These are phyloP conservation scores for Pythium sp. DNA, from an alignment of 352 stramenopile species.

Conservation along the genomic window DNA sequence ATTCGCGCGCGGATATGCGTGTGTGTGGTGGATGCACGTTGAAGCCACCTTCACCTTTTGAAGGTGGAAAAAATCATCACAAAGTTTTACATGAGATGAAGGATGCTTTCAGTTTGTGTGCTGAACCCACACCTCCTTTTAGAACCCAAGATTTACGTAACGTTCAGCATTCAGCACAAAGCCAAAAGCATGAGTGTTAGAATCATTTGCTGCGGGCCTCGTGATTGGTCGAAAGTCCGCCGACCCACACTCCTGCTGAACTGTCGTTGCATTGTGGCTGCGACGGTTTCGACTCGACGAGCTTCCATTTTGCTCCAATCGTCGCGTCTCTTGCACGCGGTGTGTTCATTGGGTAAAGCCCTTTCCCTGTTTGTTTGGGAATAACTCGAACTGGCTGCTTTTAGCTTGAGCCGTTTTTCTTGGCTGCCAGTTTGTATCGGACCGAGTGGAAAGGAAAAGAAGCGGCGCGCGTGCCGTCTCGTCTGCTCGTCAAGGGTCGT, in stretches of 20 bases:
- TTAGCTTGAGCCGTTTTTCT: not conserved
- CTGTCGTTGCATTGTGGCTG: slow-evolving; percentile 6
- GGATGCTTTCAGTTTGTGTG: not conserved
- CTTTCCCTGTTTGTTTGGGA: not conserved
- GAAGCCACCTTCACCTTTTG: slow-evolving; percentile 2
- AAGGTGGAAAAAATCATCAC: not conserved
- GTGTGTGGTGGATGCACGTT: not conserved
- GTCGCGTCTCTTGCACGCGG: not conserved
- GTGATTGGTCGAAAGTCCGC: not conserved
- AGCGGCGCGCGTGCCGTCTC: not conserved
- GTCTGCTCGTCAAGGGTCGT: slow-evolving; percentile 12
- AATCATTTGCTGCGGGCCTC: no score
- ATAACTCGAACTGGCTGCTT: slow-evolving; percentile 9
- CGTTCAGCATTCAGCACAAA: not conserved
- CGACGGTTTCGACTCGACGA: slow-evolving; percentile 10
- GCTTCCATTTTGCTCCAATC: slow-evolving; percentile 15
- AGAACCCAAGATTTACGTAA: not conserved
- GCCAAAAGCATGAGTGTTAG: not conserved
- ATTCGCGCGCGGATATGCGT: not conserved
- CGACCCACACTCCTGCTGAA: slow-evolving; percentile 2
- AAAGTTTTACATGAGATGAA: not conserved
- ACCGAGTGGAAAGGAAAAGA: not conserved
- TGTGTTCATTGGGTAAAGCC: slow-evolving; percentile 6
- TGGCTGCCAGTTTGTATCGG: not conserved
- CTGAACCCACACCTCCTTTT: not conserved